Percentiles rank a stretch among this genome's conserved stretches.
Evolutionary conservation across 441 rosid genomes (phyloP).

Genomic region (Breynia disticha): DNA sequence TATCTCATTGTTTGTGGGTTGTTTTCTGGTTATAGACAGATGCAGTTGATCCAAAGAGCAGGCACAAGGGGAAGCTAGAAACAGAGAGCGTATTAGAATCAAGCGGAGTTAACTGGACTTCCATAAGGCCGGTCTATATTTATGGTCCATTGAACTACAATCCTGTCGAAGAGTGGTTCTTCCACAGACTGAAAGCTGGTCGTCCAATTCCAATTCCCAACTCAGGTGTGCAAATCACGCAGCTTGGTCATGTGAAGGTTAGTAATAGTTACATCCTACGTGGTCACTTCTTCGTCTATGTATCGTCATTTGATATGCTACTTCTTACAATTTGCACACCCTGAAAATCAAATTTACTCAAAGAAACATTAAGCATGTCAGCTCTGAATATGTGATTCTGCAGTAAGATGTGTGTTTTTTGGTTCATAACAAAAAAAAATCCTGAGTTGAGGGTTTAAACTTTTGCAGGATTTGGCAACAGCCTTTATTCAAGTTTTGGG

Average conservation of each 20-base stretch:
- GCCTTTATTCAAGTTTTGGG: conserved; percentile 69
- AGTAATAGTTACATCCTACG: conserved; percentile 7
- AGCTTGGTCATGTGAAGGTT: conserved; percentile 94
- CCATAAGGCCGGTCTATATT: conserved; percentile 79
- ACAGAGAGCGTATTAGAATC: conserved; percentile 59
- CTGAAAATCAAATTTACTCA: too few relatives aligned
- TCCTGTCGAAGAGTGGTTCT: conserved; percentile 98
- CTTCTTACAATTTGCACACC: too few relatives aligned
- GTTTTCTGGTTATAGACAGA: conserved; percentile 37
- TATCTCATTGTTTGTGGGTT: background rate
- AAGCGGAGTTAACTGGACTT: conserved; percentile 82
- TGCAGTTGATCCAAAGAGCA: conserved; percentile 92
- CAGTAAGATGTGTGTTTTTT: background rate
- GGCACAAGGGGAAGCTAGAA: conserved; percentile 94
- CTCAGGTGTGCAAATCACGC: conserved; percentile 73
- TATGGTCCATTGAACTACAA: conserved; percentile 95
- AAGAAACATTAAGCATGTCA: too few relatives aligned
- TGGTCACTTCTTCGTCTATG: too few relatives aligned
- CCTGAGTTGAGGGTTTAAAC: conserved; percentile 15
- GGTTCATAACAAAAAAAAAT: background rate
- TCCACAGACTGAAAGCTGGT: conserved; percentile 85
- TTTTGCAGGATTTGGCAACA: conserved; percentile 68
- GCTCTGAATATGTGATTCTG: background rate
- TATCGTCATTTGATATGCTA: too few relatives aligned
- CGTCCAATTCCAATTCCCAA: conserved; percentile 88